Conservation (phyloP, 306 rosid species). For the Ammopiptanthus mongolicus region DNA sequence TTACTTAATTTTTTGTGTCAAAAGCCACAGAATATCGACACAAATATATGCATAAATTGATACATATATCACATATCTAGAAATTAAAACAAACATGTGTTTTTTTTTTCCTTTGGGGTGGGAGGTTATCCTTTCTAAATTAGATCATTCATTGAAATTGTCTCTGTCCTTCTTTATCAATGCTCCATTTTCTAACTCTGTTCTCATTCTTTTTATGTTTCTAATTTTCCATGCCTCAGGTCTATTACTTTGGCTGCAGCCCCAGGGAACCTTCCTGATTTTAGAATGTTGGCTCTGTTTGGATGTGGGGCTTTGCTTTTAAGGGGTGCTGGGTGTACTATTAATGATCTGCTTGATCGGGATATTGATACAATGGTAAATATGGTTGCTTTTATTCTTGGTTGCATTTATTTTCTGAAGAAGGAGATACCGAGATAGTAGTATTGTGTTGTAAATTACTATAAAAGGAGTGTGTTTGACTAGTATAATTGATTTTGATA, state of each 20-base stretch:
- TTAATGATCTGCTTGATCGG: constrained; percentile 81
- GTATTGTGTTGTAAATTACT: constrained; percentile 9
- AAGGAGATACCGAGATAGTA: not conserved
- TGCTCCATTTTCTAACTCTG: not conserved
- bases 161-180: not conserved
- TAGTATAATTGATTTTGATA: not conserved
- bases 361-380: constrained; percentile 76
- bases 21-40: not conserved
- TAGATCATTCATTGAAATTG: not conserved
- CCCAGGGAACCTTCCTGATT: constrained; percentile 76
- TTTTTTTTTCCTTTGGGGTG: not conserved
- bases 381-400: not conserved
- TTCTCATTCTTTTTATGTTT: not conserved
- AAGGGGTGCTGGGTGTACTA: constrained; percentile 86
- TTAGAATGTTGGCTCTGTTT: constrained; percentile 66
- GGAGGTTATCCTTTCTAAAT: not conserved
- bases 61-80: not conserved
- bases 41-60: not conserved
- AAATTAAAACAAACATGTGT: not conserved
- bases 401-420: not conserved
- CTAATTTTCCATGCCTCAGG: constrained; percentile 39
- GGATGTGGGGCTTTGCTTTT: constrained; percentile 84
- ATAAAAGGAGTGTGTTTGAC: not conserved
- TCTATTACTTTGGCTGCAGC: constrained; percentile 77
- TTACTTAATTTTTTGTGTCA: not conserved